Evolutionary conservation across 257 asterid genomes (phyloP), one percentile per base, ranked within the genome.

Genomic region (Nicotiana undulata): DNA sequence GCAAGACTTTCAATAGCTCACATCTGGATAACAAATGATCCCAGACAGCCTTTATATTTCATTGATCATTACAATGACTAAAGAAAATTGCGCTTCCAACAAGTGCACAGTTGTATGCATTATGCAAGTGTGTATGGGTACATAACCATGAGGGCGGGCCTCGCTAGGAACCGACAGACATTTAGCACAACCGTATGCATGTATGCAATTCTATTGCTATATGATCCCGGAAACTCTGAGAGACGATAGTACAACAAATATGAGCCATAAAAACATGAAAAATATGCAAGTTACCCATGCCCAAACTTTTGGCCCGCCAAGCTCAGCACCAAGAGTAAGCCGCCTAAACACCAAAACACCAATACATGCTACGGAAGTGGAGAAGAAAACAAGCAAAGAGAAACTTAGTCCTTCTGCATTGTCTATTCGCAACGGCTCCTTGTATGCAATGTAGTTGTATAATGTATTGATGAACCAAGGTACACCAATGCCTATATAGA

Each of bases 381-480:
- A 87, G 61, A 95, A 95, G 92, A 95, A 95, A 80, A 93, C 78
- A 9, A 92, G 97, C 82, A 95, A 81, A 22, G 98, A 93, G 91
- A 90, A 95, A 88, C 98, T 89, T 10, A 95, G 94, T 9, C 95
- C 97, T 4, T 67, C 87, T 1, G 95, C 98, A 22, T 95, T 88
- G 79, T 93, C 86, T 84, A 95, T 91, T 81, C 89, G 82, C 79
- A 95, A 75, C 0, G 97, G 97, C 79, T 93, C 79, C 49, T 82
- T 91, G 86, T 91, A 95, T n/a, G 95, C 99, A 6, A 95, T 20
- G 85, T 75, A 91, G 87, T 95, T 95, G 95, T 93, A 95, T 51
- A 88, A 1, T 20, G 98, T 92, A 87, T 95, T 83, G 26, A 93
- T 93, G 63, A 95, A 91, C 98, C 98, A 95, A 3, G 98, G 98